Conservation (phyloP, 331 rosid species). For the Dryas integrifolia region DNA sequence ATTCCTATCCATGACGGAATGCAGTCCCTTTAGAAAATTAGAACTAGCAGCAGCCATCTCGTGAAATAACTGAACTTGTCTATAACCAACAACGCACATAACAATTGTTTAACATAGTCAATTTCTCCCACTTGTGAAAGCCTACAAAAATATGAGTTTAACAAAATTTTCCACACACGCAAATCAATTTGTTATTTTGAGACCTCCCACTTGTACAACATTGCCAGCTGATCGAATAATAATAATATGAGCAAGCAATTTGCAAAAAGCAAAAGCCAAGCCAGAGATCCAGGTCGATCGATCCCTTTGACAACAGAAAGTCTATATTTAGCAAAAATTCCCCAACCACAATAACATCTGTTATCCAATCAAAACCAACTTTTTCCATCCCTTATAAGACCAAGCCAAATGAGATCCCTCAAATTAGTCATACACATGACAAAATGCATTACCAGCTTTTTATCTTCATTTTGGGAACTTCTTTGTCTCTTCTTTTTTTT, state of each 20-base stretch:
- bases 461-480: background rate
- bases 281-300: conserved; percentile 16
- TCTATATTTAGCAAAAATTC: conserved; percentile 33
- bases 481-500: background rate
- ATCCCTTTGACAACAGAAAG: conserved; percentile 35
- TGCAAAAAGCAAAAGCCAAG: conserved; percentile 18
- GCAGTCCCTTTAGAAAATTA: too few relatives aligned
- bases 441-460: background rate
- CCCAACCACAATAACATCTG: conserved; percentile 16
- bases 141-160: conserved; percentile 27
- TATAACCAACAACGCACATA: conserved; percentile 27
- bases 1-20: too few relatives aligned
- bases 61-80: conserved; percentile 12
- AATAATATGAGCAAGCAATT: background rate
- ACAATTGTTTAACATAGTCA: conserved; percentile 33
- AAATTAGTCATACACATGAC: background rate
- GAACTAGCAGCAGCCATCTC: too few relatives aligned
- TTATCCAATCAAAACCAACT: conserved; percentile 27
- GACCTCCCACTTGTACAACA: background rate
- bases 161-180: conserved; percentile 27
- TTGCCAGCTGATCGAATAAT: background rate
- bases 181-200: conserved; percentile 21
- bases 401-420: background rate
- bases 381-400: background rate
- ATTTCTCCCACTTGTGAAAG: conserved; percentile 32